phyloP scores from a whole-genome alignment of 2,329 filamentous ascomycete genomes.

The Dactylellina cionopaga region DNA sequence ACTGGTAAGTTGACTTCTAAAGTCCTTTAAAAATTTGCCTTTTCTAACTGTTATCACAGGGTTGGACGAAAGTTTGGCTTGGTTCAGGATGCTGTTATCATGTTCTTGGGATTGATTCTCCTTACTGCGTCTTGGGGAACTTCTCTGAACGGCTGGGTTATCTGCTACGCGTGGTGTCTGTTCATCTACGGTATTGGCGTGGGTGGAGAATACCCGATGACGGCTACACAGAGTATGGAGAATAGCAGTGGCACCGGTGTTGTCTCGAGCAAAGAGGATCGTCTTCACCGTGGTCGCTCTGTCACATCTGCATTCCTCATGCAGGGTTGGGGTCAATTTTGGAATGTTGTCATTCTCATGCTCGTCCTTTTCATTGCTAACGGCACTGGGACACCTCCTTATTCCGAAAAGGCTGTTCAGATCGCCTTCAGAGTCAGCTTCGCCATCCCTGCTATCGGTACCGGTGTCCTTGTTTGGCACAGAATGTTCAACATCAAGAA shows the following conservation, averaged over 20 bases:
- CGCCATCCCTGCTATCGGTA: slow-evolving; percentile 87
- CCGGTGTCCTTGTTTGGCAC: slow-evolving; percentile 95
- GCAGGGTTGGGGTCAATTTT: slow-evolving; percentile 97
- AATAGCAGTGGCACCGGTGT: slow-evolving; percentile 85
- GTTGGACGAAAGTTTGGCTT: slow-evolving; percentile 92
- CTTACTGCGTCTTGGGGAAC: slow-evolving; percentile 89
- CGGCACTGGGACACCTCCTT: slow-evolving; percentile 73
- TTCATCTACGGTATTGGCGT: slow-evolving; percentile 85
- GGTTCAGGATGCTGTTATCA: slow-evolving; percentile 92
- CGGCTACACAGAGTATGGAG: slow-evolving; percentile 93
- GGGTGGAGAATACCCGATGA: slow-evolving; percentile 95
- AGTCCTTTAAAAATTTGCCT: slow-evolving; percentile 64
- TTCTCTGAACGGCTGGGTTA: slow-evolving; percentile 90
- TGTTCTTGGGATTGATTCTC: slow-evolving; percentile 93
- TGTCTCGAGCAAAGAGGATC: slow-evolving; percentile 88
- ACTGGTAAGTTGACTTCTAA: slow-evolving; percentile 64
- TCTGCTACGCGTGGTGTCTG: slow-evolving; percentile 93
- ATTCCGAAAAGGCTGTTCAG: slow-evolving; percentile 79
- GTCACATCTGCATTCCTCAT: slow-evolving; percentile 96
- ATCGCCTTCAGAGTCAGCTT: slow-evolving; percentile 94
- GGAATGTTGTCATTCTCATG: slow-evolving; percentile 92
- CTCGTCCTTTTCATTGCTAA: slow-evolving; percentile 88
- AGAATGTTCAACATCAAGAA: slow-evolving; percentile 93
- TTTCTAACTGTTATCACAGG: slow-evolving; percentile 67
- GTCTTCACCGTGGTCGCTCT: slow-evolving; percentile 93